Conservation (phyloP, 306 rosid species). For the Benincasa hispida region DNA sequence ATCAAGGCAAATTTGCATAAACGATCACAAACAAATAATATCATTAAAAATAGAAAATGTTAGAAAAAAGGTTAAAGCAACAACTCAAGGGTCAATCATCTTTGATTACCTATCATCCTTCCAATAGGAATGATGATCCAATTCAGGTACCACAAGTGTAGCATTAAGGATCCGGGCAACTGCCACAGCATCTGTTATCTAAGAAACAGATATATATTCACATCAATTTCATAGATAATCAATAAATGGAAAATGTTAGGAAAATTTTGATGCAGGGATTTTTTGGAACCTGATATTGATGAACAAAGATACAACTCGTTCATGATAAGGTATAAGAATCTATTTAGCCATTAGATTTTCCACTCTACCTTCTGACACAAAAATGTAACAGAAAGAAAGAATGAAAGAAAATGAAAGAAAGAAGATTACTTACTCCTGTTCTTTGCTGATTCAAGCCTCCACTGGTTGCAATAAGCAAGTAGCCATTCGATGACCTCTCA, state of each 20-base stretch:
- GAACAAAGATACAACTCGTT: neutral
- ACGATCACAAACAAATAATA: conserved; percentile 2
- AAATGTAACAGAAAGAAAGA: conserved; percentile 7
- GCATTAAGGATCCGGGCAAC: conserved; percentile 96
- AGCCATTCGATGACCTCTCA: conserved; percentile 67
- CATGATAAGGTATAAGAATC: neutral
- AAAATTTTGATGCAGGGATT: neutral
- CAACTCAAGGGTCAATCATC: neutral
- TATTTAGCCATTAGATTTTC: neutral
- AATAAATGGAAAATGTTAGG: neutral
- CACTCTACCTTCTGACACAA: neutral
- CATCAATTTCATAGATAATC: conserved; percentile 2
- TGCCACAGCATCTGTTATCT: conserved; percentile 98
- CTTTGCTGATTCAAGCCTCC: conserved; percentile 98
- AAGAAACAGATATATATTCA: conserved; percentile 22
- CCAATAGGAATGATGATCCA: conserved; percentile 94
- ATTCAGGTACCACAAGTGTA: conserved; percentile 85
- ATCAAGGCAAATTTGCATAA: neutral
- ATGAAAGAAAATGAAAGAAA: neutral
- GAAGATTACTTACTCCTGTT: conserved; percentile 64
- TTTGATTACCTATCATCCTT: conserved; percentile 69
- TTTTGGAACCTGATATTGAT: neutral
- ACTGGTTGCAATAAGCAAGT: conserved; percentile 89
- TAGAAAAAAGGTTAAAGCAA: neutral
- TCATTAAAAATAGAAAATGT: neutral